These are phyloP conservation scores for Metarhizium anisopliae DNA, from an alignment of 2,329 filamentous ascomycete species.

Conservation along the genomic window DNA sequence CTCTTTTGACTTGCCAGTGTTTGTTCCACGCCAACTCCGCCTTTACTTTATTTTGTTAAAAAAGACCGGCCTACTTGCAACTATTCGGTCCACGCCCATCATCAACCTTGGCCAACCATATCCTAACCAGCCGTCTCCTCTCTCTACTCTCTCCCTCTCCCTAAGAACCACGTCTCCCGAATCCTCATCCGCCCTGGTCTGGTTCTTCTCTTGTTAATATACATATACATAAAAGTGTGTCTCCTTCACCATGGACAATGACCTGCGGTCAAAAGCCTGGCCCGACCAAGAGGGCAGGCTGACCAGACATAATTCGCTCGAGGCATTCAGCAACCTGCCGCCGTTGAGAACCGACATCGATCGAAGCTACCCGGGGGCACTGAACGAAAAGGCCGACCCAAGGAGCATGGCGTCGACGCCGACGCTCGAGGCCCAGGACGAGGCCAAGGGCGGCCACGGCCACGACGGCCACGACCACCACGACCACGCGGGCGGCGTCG, in stretches of 20 bases:
- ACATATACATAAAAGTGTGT: neutral
- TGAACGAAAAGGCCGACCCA: neutral
- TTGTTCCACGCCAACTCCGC: neutral
- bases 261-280: neutral
- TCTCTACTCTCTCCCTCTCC: too few species aligned
- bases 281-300: neutral
- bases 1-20: neutral
- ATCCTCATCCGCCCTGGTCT: too few species aligned
- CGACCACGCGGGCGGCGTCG: constrained; percentile 3
- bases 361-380: neutral
- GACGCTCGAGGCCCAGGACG: neutral
- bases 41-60: too few species aligned
- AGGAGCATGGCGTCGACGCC: neutral
- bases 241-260: neutral
- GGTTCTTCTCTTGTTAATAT: neutral
- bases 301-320: neutral
- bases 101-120: too few species aligned
- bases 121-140: too few species aligned
- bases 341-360: neutral
- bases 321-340: neutral
- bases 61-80: too few species aligned
- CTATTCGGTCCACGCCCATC: too few species aligned
- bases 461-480: neutral
- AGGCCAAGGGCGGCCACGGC: neutral
- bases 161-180: too few species aligned